Base-by-base conservation (phyloP, 1,284 basidiomycete species). In the Ceratobasidium sp. region DNA sequence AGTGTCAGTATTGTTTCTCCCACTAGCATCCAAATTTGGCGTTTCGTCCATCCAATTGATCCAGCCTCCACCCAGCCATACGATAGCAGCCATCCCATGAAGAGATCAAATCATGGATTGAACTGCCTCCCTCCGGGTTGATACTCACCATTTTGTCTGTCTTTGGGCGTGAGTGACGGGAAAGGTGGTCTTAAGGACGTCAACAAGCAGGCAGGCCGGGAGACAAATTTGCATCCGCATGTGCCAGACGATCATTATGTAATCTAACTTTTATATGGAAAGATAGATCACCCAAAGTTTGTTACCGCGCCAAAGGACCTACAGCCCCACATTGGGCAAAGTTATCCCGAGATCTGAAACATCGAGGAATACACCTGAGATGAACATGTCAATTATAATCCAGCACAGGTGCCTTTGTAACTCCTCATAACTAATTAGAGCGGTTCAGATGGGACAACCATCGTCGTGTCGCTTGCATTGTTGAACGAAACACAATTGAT, bases 121-220 rank as follows among this genome's bases (percentile, higher is more conserved):
- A 7, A 20, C 7, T 27, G 10, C 3, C 8, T 31, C 42, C 42
- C 20, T 22, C 1, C 17, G 6, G 6, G 8, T 3, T 5, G n/a
- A 10, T 29, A 55, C 50, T 54, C 17, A 67, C 64, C 64, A 67
- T 67, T 67, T n/a, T 22, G 20, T 45, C 17, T 22, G 38, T 31
- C 43, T 55, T 27, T 54, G n/a, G 29, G 38, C 27, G 50, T n/a
- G 22, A 25, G 25, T 42, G 52, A 6, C 17, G 49, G 8, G 12
- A 29, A 15, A 32, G 64, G 34, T n/a, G 43, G 20, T 10, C 42
- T 60, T 20, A 29, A 45, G 17, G 13, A 35, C 15, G 49, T 54
- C 40, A 45, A 67, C 47, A 34, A 54, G 29, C 17, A 53, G n/a
- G n/a, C n/a, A 29, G 7, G 12, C 38, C 13, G 12, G 25, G 20